Percentiles rank a stretch among this genome's conserved stretches.
Evolutionary conservation across 2,329 filamentous ascomycete species (phyloP).

Genomic region (Davidsoniella eucalypti): DNA sequence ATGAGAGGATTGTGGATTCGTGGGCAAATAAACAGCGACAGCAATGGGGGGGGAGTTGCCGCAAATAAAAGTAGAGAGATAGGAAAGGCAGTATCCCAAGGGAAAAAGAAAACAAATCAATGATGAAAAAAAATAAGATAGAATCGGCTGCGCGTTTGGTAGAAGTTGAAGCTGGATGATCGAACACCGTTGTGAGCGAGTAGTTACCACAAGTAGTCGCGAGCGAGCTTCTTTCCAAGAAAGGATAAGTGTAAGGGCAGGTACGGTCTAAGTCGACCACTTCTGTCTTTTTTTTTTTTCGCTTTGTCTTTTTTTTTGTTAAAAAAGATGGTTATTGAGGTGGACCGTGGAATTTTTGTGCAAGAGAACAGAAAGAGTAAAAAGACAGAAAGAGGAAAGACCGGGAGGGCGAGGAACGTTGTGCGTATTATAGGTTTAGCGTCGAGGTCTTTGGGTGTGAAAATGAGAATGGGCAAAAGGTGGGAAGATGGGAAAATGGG

Average conservation of each 20-base stretch:
- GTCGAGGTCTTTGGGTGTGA: no score
- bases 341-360: background rate
- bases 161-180: background rate
- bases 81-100: background rate
- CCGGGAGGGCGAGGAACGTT: constrained; percentile 9
- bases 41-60: no score
- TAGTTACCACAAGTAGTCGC: background rate
- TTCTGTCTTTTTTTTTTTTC: background rate
- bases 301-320: background rate
- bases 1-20: no score
- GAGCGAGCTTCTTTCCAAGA: background rate
- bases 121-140: background rate
- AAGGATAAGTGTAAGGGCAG: background rate
- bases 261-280: background rate
- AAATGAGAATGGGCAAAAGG: no score
- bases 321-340: background rate
- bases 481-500: no score
- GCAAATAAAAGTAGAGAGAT: background rate
- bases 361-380: constrained; percentile 8
- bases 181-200: background rate
- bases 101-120: background rate
- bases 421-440: constrained; percentile 9
- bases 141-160: background rate
- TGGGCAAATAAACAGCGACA: no score
- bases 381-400: constrained; percentile 12